These are phyloP conservation scores for Kluyveromyces sp. DNA, from an alignment of 1,139 yeast genomes.

Conservation along the genomic window DNA sequence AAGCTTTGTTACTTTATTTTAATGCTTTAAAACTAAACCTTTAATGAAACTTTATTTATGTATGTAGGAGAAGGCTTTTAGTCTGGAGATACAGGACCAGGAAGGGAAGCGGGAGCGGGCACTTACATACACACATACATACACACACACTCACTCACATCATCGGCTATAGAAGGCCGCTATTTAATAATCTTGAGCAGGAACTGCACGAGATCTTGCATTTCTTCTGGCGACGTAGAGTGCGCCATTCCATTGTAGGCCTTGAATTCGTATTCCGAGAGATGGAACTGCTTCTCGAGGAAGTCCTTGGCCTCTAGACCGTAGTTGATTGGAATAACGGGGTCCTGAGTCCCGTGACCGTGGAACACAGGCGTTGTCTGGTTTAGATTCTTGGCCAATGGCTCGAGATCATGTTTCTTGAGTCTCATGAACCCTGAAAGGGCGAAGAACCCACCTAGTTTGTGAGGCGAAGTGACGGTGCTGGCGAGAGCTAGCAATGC, in stretches of 20 bases:
- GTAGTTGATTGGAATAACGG: conserved; percentile 44
- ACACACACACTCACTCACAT: too few relatives aligned
- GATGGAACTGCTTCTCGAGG: conserved; percentile 29
- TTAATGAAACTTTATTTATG: too few relatives aligned
- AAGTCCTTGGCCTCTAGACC: conserved; percentile 46
- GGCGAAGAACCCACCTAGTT: conserved; percentile 71
- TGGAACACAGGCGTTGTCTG: conserved; percentile 70
- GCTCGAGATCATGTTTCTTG: conserved; percentile 33
- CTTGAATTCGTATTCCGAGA: conserved; percentile 46
- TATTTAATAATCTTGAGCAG: conserved; percentile 27
- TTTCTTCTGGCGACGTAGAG: conserved; percentile 58
- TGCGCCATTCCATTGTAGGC: conserved; percentile 61
- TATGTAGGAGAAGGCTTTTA: too few relatives aligned
- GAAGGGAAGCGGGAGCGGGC: too few relatives aligned
- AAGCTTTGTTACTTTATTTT: too few relatives aligned
- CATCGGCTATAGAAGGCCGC: too few relatives aligned
- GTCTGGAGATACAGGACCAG: too few relatives aligned
- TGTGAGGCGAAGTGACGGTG: conserved; percentile 41
- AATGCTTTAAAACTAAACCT: too few relatives aligned
- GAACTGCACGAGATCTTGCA: conserved; percentile 51
- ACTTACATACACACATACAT: too few relatives aligned
- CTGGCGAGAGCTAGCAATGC: conserved; percentile 70
- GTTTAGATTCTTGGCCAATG: conserved; percentile 36
- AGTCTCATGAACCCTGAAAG: conserved; percentile 75
- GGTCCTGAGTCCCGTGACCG: conserved; percentile 82